These are phyloP conservation scores for Stemphylium vesicarium DNA, from an alignment of 2,329 filamentous ascomycete genomes.

Conservation along the genomic window DNA sequence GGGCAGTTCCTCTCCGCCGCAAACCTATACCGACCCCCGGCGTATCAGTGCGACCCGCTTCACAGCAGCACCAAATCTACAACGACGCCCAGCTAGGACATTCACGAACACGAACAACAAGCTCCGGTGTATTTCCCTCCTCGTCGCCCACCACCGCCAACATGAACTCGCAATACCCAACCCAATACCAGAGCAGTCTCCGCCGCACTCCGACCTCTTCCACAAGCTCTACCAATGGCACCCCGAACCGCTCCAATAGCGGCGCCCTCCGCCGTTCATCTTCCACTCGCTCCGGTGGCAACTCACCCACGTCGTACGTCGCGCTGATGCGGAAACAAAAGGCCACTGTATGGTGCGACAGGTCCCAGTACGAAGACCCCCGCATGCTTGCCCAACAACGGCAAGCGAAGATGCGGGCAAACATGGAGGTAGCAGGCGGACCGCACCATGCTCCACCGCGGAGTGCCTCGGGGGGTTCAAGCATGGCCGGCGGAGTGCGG, in stretches of 20 bases:
- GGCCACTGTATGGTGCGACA: conserved; percentile 97
- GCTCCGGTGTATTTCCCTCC: conserved; percentile 45
- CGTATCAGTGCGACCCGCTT: conserved; percentile 39
- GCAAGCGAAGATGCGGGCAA: conserved; percentile 84
- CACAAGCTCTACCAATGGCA: conserved; percentile 67
- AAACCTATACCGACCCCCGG: conserved; percentile 45
- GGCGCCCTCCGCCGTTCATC: conserved; percentile 72
- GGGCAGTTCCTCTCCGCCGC: conserved; percentile 40
- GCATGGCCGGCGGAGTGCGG: conserved; percentile 62
- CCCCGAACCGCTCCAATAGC: conserved; percentile 56
- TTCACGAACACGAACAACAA: conserved; percentile 47
- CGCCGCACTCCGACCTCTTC: conserved; percentile 71
- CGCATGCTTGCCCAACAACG: conserved; percentile 81
- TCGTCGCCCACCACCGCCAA: conserved; percentile 34
- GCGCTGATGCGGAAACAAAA: conserved; percentile 96
- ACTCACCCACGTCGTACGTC: conserved; percentile 78
- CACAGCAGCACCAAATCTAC: conserved; percentile 28
- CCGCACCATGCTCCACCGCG: conserved; percentile 44
- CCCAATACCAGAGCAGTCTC: conserved; percentile 43
- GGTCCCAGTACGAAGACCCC: conserved; percentile 89
- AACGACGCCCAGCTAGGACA: conserved; percentile 38
- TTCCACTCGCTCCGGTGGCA: conserved; percentile 75
- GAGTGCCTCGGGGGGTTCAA: conserved; percentile 48
- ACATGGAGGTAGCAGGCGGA: conserved; percentile 78
- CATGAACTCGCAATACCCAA: conserved; percentile 44